These are phyloP conservation scores for Pseudogymnoascus sp. DNA, from an alignment of 2,329 filamentous ascomycete genomes.

Conservation along the genomic window DNA sequence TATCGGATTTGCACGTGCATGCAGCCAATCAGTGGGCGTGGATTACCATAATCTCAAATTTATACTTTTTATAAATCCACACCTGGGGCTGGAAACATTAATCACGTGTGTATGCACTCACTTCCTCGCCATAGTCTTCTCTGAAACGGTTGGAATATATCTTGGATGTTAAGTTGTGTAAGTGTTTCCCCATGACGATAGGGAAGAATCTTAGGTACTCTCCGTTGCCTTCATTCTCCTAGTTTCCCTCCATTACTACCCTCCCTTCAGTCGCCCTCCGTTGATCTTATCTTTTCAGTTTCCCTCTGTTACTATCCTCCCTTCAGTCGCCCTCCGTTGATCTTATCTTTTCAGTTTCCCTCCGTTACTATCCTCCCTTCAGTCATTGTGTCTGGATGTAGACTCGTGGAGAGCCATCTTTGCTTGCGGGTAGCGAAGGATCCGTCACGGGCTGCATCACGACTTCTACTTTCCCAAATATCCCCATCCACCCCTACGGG, in stretches of 20 bases:
- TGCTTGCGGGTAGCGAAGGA: not conserved
- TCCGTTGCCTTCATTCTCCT: too few relatives aligned
- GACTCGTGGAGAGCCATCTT: not conserved
- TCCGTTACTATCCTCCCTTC: too few relatives aligned
- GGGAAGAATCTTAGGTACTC: not conserved
- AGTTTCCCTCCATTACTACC: too few relatives aligned
- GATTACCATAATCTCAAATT: not conserved
- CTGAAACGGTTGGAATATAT: not conserved
- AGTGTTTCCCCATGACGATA: not conserved
- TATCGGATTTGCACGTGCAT: slow-evolving; percentile 7
- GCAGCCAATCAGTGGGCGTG: not conserved
- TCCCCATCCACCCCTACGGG: not conserved
- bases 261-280: too few relatives aligned
- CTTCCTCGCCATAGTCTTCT: not conserved
- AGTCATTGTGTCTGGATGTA: too few relatives aligned
- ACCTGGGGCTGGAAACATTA: not conserved
- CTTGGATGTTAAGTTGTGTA: not conserved
- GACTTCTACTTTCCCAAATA: not conserved
- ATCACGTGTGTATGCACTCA: not conserved
- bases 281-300: too few relatives aligned
- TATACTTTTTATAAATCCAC: not conserved
- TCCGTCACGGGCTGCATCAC: not conserved
- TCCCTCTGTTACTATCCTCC: too few relatives aligned
- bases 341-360: too few relatives aligned
- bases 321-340: too few relatives aligned